A percentile compares a stretch with the other conserved stretches of the same genome.
Conservation (phyloP, 441 rosid species). For the Croton setiger region DNA sequence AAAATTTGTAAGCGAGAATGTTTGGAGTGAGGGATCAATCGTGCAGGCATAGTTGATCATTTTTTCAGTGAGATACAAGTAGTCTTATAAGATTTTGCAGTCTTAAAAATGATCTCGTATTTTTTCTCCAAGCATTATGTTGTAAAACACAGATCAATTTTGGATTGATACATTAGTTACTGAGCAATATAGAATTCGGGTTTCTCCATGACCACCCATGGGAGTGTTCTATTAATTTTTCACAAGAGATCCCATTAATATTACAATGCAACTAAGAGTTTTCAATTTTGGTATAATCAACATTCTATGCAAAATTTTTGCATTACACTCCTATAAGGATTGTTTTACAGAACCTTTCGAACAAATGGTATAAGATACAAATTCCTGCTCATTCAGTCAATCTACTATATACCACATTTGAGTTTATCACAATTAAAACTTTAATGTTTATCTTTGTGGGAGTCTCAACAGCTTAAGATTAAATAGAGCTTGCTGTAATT, state of each 20-base stretch:
- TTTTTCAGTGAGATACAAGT: conserved; percentile 5
- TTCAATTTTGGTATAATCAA: not conserved
- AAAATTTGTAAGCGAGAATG: conserved; percentile 13
- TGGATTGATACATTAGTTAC: not conserved
- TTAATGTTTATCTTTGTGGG: not conserved
- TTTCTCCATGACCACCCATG: not conserved
- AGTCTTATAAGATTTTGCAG: conserved; percentile 30
- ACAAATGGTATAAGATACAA: too few relatives aligned
- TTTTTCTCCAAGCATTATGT: conserved; percentile 9
- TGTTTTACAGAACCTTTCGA: not conserved
- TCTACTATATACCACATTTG: not conserved
- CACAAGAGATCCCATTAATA: not conserved
- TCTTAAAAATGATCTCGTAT: conserved; percentile 11
- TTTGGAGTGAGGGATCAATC: conserved; percentile 14
- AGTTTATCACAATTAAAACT: not conserved
- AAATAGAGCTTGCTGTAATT: too few relatives aligned
- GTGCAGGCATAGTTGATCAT: conserved; percentile 15
- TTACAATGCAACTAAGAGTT: too few relatives aligned
- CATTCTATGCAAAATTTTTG: not conserved
- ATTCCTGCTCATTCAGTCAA: not conserved
- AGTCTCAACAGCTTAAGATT: not conserved
- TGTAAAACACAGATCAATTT: conserved; percentile 18
- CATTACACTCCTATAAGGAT: not conserved
- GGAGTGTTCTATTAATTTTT: not conserved
- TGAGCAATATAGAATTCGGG: conserved; percentile 1